Percentiles rank a stretch among this genome's conserved stretches.
phyloP scores from a whole-genome alignment of 2,329 filamentous ascomycete species.

The Aureobasidium sp. region DNA sequence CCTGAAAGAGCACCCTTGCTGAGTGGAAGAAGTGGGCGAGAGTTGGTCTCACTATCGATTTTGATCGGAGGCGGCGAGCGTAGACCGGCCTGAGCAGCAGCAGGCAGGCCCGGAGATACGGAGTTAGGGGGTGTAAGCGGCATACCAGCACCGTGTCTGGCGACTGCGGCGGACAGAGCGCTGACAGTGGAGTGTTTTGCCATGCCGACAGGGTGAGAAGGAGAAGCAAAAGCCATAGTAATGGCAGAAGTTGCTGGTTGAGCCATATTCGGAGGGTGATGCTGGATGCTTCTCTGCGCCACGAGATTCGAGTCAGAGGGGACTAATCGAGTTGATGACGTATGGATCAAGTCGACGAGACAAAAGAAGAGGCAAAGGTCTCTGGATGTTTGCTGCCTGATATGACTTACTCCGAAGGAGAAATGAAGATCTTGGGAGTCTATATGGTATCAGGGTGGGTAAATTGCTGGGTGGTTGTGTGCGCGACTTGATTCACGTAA shows the following conservation, averaged over 20 bases:
- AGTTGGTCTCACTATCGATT: slow-evolving; percentile 66
- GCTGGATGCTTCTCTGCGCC: slow-evolving; percentile 30
- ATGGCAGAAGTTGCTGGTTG: slow-evolving; percentile 23
- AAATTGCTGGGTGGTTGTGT: slow-evolving; percentile 14
- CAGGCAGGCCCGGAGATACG: slow-evolving; percentile 79
- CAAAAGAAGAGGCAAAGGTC: background rate
- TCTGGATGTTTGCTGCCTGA: background rate
- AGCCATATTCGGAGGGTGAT: slow-evolving; percentile 27
- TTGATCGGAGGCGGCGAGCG: slow-evolving; percentile 40
- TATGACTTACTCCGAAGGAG: slow-evolving; percentile 9
- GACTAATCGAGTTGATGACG: slow-evolving; percentile 18
- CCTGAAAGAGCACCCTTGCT: slow-evolving; percentile 47
- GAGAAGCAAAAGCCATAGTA: slow-evolving; percentile 30
- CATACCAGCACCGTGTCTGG: slow-evolving; percentile 35
- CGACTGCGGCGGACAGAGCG: slow-evolving; percentile 21
- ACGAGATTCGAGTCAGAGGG: slow-evolving; percentile 17
- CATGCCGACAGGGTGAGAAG: slow-evolving; percentile 19
- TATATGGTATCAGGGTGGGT: slow-evolving; percentile 3
- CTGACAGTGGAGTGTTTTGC: slow-evolving; percentile 10
- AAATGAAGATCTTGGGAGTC: background rate
- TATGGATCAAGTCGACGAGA: slow-evolving; percentile 5
- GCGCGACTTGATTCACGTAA: slow-evolving; percentile 13
- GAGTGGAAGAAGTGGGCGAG: slow-evolving; percentile 36
- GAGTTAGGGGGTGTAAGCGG: slow-evolving; percentile 92
- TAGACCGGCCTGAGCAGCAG: slow-evolving; percentile 53